Percentiles rank a stretch among this genome's conserved stretches.
Conservation (phyloP, 148 eudicot species). For the Heliosperma pusillum region DNA sequence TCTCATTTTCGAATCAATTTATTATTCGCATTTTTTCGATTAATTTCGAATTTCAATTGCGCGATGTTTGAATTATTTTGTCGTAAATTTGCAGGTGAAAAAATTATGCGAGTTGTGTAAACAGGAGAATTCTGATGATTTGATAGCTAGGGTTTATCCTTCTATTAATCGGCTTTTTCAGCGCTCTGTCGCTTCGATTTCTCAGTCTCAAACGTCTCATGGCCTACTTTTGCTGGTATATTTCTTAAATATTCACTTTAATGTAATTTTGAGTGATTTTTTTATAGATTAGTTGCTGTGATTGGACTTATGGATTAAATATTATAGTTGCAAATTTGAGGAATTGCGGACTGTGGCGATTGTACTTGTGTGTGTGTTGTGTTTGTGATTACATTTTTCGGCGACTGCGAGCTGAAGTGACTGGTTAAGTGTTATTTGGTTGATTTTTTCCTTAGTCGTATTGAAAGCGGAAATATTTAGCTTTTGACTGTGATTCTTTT, state of each 20-base stretch:
- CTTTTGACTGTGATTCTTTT: background rate
- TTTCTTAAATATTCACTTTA: background rate
- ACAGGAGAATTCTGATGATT: constrained; percentile 78
- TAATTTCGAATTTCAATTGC: background rate
- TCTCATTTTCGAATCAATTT: background rate
- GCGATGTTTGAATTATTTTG: background rate
- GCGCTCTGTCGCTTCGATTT: constrained; percentile 69
- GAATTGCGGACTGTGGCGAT: background rate
- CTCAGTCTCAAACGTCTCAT: constrained; percentile 59
- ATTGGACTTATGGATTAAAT: background rate
- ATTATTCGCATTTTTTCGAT: background rate
- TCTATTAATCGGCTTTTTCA: constrained; percentile 75
- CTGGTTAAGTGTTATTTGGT: too few relatives aligned
- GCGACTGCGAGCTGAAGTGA: background rate
- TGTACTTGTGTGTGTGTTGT: background rate
- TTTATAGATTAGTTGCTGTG: background rate
- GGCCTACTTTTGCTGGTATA: constrained; percentile 74
- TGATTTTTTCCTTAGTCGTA: background rate
- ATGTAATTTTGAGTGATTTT: background rate
- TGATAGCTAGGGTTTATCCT: constrained; percentile 93
- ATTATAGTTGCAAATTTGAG: background rate
- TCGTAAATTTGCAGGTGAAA: constrained; percentile 50
- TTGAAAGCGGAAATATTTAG: background rate
- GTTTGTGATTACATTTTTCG: background rate
- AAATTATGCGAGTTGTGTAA: constrained; percentile 68